Conservation (phyloP, 345 rosid genomes). For the Viola odorata region DNA sequence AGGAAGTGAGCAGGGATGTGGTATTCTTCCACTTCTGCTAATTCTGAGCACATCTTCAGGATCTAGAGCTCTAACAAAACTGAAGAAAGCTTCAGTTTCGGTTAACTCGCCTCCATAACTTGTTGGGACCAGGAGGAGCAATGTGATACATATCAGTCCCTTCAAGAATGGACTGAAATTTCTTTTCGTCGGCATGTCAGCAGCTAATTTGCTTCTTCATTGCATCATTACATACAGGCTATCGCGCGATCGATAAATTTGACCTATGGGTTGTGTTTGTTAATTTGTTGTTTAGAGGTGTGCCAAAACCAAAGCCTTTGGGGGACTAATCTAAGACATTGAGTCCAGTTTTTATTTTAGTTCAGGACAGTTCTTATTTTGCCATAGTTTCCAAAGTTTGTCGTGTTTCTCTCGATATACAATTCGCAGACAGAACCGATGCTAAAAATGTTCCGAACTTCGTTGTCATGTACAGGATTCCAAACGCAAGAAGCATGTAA, state of each 20-base stretch:
- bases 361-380: constrained; percentile 14
- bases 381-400: constrained; percentile 29
- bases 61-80: constrained; percentile 31
- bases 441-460: background rate
- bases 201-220: background rate
- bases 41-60: constrained; percentile 24
- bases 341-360: constrained; percentile 1
- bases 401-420: background rate
- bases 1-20: constrained; percentile 22
- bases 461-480: constrained; percentile 13
- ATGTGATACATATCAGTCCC: constrained; percentile 11
- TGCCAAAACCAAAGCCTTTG: constrained; percentile 2
- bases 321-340: background rate
- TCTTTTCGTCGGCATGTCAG: constrained; percentile 18
- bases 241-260: background rate
- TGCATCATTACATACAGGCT: constrained; percentile 5
- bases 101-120: constrained; percentile 23
- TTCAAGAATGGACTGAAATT: background rate
- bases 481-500: background rate
- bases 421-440: background rate
- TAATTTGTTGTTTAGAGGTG: background rate
- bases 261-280: background rate
- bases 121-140: constrained; percentile 15
- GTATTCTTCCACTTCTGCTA: constrained; percentile 7
- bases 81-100: constrained; percentile 28